These are phyloP conservation scores for Aspergillus sojae DNA, from an alignment of 2,329 filamentous ascomycete species.

Conservation along the genomic window DNA sequence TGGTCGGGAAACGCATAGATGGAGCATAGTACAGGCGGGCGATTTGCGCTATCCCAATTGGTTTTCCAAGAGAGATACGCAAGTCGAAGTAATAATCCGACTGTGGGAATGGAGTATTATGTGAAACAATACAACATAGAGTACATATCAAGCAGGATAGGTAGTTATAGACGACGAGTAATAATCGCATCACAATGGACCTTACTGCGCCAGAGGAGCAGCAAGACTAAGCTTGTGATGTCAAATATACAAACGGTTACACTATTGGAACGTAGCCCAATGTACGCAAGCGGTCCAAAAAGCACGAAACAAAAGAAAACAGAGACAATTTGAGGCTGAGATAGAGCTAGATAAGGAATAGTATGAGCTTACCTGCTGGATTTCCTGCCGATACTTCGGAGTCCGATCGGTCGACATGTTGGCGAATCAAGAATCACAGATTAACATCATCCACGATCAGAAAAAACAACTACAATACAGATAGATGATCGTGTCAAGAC, in stretches of 20 bases:
- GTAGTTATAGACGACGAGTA: no score
- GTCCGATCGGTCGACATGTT: slow-evolving; percentile 70
- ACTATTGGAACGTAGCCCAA: background rate
- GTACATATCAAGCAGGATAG: background rate
- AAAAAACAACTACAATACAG: slow-evolving; percentile 4
- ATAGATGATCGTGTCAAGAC: background rate
- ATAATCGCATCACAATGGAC: background rate
- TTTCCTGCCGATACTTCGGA: slow-evolving; percentile 94
- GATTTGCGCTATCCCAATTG: background rate
- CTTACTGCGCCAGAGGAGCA: background rate
- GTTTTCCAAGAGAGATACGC: background rate
- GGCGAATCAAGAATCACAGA: slow-evolving; percentile 17
- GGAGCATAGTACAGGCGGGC: background rate
- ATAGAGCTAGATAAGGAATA: background rate
- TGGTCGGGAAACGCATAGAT: background rate
- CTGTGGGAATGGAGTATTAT: background rate
- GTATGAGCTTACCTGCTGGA: slow-evolving; percentile 78
- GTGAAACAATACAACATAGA: background rate
- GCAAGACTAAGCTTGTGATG: background rate
- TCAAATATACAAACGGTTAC: background rate
- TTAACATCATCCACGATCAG: slow-evolving; percentile 7
- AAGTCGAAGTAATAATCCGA: background rate
- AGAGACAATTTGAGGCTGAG: background rate
- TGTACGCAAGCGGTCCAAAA: background rate
- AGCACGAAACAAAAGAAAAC: background rate